These are phyloP conservation scores for Hanseniaspora lindneri DNA, from an alignment of 805 yeast species.

Conservation along the genomic window DNA sequence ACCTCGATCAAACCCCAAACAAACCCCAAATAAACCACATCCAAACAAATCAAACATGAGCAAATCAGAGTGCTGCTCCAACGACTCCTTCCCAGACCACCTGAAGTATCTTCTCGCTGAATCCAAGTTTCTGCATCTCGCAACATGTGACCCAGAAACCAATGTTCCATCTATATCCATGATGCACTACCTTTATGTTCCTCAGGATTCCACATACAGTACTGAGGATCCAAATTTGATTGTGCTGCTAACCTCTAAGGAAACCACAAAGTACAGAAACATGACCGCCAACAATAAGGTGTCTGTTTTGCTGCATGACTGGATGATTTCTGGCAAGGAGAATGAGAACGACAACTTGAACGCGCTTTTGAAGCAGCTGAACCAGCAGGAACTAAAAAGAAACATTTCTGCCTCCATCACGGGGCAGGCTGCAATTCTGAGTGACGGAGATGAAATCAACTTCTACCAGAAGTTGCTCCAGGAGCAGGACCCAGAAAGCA, in stretches of 20 bases:
- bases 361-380: constrained; percentile 59
- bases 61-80: constrained; percentile 24
- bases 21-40: too few species aligned
- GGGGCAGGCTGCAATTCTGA: constrained; percentile 55
- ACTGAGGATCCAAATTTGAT: constrained; percentile 37
- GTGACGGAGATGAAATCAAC: constrained; percentile 35
- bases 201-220: constrained; percentile 32
- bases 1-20: too few species aligned
- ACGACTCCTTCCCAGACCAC: constrained; percentile 30
- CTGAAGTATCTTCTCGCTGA: constrained; percentile 40
- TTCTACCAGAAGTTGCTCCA: constrained; percentile 53
- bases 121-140: constrained; percentile 69
- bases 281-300: constrained; percentile 62
- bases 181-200: constrained; percentile 76
- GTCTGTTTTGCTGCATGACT: constrained; percentile 77
- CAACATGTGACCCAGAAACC: constrained; percentile 50
- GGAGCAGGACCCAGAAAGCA: constrained; percentile 52
- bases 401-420: constrained; percentile 47
- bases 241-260: constrained; percentile 57
- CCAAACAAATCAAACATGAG: too few species aligned
- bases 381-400: constrained; percentile 62
- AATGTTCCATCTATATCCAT: constrained; percentile 75
- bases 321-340: constrained; percentile 47
- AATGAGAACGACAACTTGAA: constrained; percentile 32
- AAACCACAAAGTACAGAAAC: constrained; percentile 65